Evolutionary conservation across 2,329 filamentous ascomycete species (phyloP), one percentile per base, ranked within the genome.

Genomic region (Pyrenophora graminea): DNA sequence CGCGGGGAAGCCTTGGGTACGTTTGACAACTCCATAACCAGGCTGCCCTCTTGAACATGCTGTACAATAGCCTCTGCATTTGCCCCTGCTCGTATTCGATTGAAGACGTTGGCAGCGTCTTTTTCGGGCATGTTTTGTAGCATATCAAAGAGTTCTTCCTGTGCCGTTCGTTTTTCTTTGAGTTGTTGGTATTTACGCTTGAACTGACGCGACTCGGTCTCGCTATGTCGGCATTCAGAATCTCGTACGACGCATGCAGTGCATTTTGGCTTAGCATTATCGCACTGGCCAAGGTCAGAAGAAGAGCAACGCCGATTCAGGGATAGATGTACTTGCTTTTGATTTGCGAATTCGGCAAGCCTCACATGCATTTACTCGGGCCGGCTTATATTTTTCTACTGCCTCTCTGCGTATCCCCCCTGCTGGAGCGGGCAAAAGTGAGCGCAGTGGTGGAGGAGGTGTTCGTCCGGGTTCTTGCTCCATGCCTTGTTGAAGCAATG

Each of bases 91-190:
- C 62, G 40, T 23, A 65, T 48, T 15, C 48, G 56, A 10, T 34
- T 51, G 13, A 65, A 50, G 39, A 63, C 27, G 4, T 46, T 36
- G 19, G 18, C 25, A n/a, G 58, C 48, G 37, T 61, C 56, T 30
- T 34, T 38, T 30, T 61, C 59, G 1, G 56, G 41, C 31, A 53
- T 25, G 21, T 13, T 53, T 38, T 45, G 47, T 19, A 62, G 3
- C 13, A 56, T 31, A 4, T 53, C 41, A 36, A 55, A 44, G 8
- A 62, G 25, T 34, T 61, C 55, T 39, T 58, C 59, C 15, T 59
- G 38, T 13, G 52, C 41, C 23, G 44, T 46, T 15, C 25, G 47
- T 18, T 39, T 37, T n/a, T 45, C 34, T 52, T 48, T 32, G 8
- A 56, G 45, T 13, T 54, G 30, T 30, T 49, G 25, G 15, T 49